A percentile compares a stretch with the other conserved stretches of the same genome.
These are phyloP conservation scores for Tulasnella sp. DNA, from an alignment of 768 basidiomycete species.

Conservation along the genomic window DNA sequence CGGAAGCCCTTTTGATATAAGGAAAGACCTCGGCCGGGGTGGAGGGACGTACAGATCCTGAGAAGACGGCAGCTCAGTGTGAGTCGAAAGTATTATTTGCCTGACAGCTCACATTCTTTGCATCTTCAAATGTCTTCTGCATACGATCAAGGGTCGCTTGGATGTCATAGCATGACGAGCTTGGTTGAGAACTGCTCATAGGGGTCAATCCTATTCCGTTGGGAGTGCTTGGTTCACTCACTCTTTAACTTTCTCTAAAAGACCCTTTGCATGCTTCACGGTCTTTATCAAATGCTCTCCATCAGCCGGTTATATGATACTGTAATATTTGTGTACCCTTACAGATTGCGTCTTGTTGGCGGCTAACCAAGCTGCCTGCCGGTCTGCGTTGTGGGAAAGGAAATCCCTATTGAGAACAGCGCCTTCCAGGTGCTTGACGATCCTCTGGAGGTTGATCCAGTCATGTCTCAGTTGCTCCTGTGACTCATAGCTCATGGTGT, in stretches of 20 bases:
- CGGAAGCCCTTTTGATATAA: slow-evolving; percentile 24
- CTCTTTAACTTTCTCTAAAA: slow-evolving; percentile 42
- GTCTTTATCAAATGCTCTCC: slow-evolving; percentile 22
- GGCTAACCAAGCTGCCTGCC: not conserved
- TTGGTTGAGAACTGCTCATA: not conserved
- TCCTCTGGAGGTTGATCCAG: slow-evolving; percentile 54
- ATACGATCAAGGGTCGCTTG: slow-evolving; percentile 38
- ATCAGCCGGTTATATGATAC: not conserved
- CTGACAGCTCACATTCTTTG: slow-evolving; percentile 39
- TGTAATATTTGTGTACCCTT: not conserved
- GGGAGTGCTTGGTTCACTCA: not conserved
- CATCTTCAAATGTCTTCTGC: slow-evolving; percentile 41
- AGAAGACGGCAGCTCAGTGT: slow-evolving; percentile 1
- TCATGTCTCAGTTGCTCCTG: slow-evolving; percentile 36
- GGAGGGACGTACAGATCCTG: slow-evolving; percentile 37
- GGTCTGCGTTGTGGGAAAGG: not conserved
- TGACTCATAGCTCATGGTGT: slow-evolving; percentile 9
- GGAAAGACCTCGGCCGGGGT: slow-evolving; percentile 27
- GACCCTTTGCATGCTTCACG: slow-evolving; percentile 45
- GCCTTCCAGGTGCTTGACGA: slow-evolving; percentile 52
- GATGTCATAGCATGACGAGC: not conserved
- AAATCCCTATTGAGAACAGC: slow-evolving; percentile 26
- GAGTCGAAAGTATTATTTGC: not conserved
- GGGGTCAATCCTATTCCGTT: not conserved
- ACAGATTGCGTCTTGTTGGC: slow-evolving; percentile 11